Base-by-base conservation (phyloP, 73 alveolate genomes). In the Paramecium sonneborni region DNA sequence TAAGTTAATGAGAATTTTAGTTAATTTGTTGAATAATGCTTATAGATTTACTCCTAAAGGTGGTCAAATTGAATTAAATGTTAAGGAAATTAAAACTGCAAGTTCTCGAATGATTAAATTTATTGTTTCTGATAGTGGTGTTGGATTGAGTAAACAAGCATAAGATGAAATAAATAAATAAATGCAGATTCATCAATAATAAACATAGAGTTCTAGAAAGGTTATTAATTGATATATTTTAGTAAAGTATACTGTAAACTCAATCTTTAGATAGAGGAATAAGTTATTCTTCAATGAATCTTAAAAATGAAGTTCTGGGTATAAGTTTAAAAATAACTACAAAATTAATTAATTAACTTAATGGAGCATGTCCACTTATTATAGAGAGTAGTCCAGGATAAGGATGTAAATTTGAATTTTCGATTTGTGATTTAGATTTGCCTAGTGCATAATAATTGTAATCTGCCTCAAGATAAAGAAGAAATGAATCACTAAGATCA, bases 11-110 rank as follows among this genome's bases (percentile, higher is more conserved):
- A 39, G 90, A 46, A 41, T 79, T 15, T 44, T 79, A 79, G 74
- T 79, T 5, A 79, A 79, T 79, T 28, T 79, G 5, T 18, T 79
- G 18, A 79, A 79, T 79, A 79, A 79, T 24, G 90, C 90, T 21
- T 79, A 79, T 43, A n/a, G 90, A 41, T 79, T 20, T 23, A 79
- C 90, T 39, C 69, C 30, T 39, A 41, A 39, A 79, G 90, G 90
- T 3, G 90, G 90, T 12, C 41, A 18, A 2, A 79, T 79, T 34
- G 87, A 37, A 37, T 74, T 74, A 74, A 39, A 35, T 12, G 58
- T 74, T 9, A 37, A 74, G 8, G 87, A 74, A 74, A 37, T 74
- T n/a, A 34, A 74, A 15, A 74, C 56, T 32, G 30, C 37, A 35
- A 39, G 58, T 39, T 37, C 87, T 28, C 37, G 87, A 34, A 37